Conservation (phyloP, 306 rosid genomes). For the Echinosophora koreensis region DNA sequence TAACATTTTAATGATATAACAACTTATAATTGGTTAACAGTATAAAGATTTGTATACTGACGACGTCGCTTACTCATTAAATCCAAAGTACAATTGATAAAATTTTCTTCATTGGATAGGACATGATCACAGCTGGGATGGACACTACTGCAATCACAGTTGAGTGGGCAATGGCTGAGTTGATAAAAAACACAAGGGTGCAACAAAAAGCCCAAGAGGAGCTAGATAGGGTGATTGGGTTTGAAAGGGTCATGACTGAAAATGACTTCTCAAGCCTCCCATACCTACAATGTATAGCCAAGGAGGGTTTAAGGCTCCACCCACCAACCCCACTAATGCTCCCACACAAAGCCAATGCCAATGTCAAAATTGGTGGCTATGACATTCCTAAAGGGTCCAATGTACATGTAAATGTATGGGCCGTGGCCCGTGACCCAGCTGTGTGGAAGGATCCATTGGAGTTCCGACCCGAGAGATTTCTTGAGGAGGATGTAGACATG, state of each 20-base stretch:
- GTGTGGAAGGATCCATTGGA: constrained; percentile 74
- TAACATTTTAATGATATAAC: no score
- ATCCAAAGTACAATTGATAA: background rate
- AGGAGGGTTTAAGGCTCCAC: constrained; percentile 83
- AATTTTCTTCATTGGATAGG: constrained; percentile 51
- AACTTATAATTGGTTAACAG: no score
- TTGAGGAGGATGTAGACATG: constrained; percentile 92
- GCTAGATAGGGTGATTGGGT: constrained; percentile 70
- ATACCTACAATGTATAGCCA: constrained; percentile 78
- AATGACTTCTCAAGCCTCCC: constrained; percentile 72
- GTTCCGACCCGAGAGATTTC: constrained; percentile 85
- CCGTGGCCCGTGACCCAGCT: constrained; percentile 74
- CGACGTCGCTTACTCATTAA: no score
- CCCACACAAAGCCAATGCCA: constrained; percentile 79
- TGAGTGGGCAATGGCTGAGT: constrained; percentile 95
- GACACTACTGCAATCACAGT: constrained; percentile 79
- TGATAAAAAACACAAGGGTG: constrained; percentile 78
- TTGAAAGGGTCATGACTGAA: constrained; percentile 74
- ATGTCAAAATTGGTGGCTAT: constrained; percentile 84
- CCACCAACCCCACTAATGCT: constrained; percentile 97
- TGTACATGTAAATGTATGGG: constrained; percentile 93
- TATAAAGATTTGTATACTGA: no score
- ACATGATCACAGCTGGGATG: constrained; percentile 92
- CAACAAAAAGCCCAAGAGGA: constrained; percentile 89
- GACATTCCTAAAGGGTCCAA: constrained; percentile 86